Conservation (phyloP, 1,284 basidiomycete genomes). For the Puccinia brachypodii region DNA sequence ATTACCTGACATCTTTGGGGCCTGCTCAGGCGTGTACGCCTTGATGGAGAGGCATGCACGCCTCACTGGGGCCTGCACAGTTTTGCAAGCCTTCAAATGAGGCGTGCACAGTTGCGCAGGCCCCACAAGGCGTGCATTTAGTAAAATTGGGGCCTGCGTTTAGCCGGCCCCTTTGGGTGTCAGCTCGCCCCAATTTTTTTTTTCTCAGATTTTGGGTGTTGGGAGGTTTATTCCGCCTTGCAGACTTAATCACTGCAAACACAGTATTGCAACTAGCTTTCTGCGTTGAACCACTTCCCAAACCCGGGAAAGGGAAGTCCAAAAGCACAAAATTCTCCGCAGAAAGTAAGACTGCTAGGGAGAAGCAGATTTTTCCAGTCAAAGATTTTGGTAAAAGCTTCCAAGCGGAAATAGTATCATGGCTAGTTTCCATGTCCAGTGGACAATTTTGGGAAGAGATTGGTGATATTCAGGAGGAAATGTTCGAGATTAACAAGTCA, state of each 20-base stretch:
- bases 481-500: slow-evolving; percentile 23
- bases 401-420: slow-evolving; percentile 9
- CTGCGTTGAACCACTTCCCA: slow-evolving; percentile 21
- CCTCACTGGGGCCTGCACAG: too few species aligned
- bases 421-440: slow-evolving; percentile 24
- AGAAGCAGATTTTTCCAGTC: slow-evolving; percentile 36
- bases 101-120: too few species aligned
- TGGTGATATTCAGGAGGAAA: slow-evolving; percentile 29
- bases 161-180: too few species aligned
- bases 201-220: too few species aligned
- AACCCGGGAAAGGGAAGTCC: neutral
- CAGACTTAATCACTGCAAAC: slow-evolving; percentile 42
- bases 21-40: too few species aligned
- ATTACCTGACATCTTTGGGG: too few species aligned
- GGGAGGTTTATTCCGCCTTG: neutral
- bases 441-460: slow-evolving; percentile 35
- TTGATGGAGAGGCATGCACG: too few species aligned
- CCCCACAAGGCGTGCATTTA: too few species aligned
- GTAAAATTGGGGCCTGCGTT: too few species aligned
- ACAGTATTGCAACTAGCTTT: slow-evolving; percentile 42
- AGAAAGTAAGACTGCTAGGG: neutral
- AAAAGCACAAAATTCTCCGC: neutral
- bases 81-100: too few species aligned
- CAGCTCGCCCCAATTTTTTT: too few species aligned
- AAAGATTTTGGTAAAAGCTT: slow-evolving; percentile 26